A percentile compares a stretch with the other conserved stretches of the same genome.
These are phyloP conservation scores for Amaranthus hypochondriacus DNA, from an alignment of 148 eudicot species.

Conservation along the genomic window DNA sequence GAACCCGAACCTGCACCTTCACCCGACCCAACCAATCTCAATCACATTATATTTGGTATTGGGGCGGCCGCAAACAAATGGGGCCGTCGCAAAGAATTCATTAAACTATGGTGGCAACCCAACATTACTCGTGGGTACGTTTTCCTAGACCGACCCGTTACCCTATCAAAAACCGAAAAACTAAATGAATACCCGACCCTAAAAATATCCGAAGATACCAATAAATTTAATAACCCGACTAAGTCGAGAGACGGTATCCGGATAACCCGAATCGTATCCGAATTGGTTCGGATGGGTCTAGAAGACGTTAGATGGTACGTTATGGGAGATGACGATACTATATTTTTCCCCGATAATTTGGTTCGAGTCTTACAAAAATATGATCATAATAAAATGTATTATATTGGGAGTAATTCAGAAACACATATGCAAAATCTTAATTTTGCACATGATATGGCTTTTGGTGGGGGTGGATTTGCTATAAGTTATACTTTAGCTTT, in stretches of 20 bases:
- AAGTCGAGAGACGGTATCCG: constrained; percentile 36
- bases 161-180: background rate
- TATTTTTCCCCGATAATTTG: constrained; percentile 48
- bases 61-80: constrained; percentile 46
- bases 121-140: constrained; percentile 45
- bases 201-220: constrained; percentile 32
- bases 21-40: constrained; percentile 25
- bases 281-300: constrained; percentile 37
- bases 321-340: constrained; percentile 68
- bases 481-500: constrained; percentile 54
- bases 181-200: constrained; percentile 28
- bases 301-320: constrained; percentile 49
- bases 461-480: constrained; percentile 70
- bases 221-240: constrained; percentile 31
- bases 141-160: constrained; percentile 35
- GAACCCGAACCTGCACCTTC: background rate
- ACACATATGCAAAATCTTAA: constrained; percentile 46
- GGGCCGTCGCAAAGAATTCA: constrained; percentile 38
- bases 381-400: constrained; percentile 53
- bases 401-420: constrained; percentile 53
- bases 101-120: constrained; percentile 62
- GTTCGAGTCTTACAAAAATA: constrained; percentile 51
- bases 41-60: constrained; percentile 53
- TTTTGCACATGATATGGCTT: constrained; percentile 54
- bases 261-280: constrained; percentile 58